Evolutionary conservation across 2,329 filamentous ascomycete genomes (phyloP), one percentile per base, ranked within the genome.

Genomic region (Coniochaeta ligniaria): DNA sequence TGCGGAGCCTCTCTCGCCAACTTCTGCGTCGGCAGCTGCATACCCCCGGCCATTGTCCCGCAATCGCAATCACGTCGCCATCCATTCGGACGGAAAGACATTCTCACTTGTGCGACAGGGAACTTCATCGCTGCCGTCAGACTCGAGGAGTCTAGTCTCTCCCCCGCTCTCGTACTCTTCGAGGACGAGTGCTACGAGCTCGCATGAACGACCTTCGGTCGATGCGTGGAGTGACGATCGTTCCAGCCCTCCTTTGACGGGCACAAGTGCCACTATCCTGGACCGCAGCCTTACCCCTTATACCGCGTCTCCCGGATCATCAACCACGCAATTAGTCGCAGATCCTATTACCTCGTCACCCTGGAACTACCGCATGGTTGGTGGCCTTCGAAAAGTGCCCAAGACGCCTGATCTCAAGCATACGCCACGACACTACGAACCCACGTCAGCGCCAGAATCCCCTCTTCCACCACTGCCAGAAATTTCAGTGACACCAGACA

Each of bases 71-170:
- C 68, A 78, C 33, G 78, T 86, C 61, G 77, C 76, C 59, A 72
- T 86, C 31, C 76, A 85, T 65, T 70, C 81, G 6, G 80, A 86
- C 70, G 47, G 47, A 14, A 84, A 84, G 71, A 86, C 83, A 5
- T 86, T 86, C 66, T 83, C 82, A 17, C 71, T 85, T 38, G 71
- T 79, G 28, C 68, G 74, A 31, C 73, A 71, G 50, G 63, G 64
- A 47, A 59, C 61, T 24, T 68, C 47, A 63, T 67, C 63, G 59
- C 66, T 60, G 41, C 38, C 56, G 35, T 45, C 56, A n/a, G 61
- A 55, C 61, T 68, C 62, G 47, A 60, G 60, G 63, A 78, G 63
- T 71, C 71, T 69, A 67, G 78, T 69, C 64, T 80, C 81, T 11
- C 72, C 76, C 36, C 74, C 72, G 17, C 69, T 77, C 55, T 81